Percentiles rank a stretch among this genome's conserved stretches.
phyloP scores from a whole-genome alignment of 2,329 filamentous ascomycete species.

The Paecilomyces fulvus region DNA sequence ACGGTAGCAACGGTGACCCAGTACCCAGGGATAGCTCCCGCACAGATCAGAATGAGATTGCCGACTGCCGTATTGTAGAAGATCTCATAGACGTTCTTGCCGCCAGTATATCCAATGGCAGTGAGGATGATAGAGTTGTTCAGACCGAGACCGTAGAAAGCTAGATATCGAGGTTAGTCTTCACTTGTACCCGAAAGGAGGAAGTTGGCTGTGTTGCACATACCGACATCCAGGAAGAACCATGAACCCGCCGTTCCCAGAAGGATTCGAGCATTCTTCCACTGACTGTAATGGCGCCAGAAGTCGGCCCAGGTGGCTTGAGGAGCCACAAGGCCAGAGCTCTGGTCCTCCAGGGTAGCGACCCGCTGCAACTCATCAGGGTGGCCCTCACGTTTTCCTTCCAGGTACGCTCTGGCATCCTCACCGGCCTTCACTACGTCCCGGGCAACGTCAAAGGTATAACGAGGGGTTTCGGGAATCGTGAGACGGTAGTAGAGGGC shows the following conservation, averaged over 20 bases:
- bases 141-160: slow-evolving; percentile 61
- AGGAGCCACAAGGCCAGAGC: slow-evolving; percentile 51
- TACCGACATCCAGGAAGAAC: slow-evolving; percentile 65
- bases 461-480: slow-evolving; percentile 79
- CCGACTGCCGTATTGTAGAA: slow-evolving; percentile 69
- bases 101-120: slow-evolving; percentile 62
- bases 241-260: slow-evolving; percentile 76
- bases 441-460: slow-evolving; percentile 72
- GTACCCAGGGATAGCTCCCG: slow-evolving; percentile 72
- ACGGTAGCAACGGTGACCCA: slow-evolving; percentile 70
- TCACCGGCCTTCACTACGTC: slow-evolving; percentile 66
- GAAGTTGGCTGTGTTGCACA: slow-evolving; percentile 14
- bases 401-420: slow-evolving; percentile 67
- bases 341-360: slow-evolving; percentile 46
- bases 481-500: slow-evolving; percentile 81
- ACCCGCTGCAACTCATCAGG: slow-evolving; percentile 61
- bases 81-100: slow-evolving; percentile 56
- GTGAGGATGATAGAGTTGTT: slow-evolving; percentile 67
- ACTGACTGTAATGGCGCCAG: slow-evolving; percentile 57
- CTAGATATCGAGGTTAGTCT: slow-evolving; percentile 11
- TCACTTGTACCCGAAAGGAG: too few relatives aligned
- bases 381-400: slow-evolving; percentile 53
- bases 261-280: slow-evolving; percentile 63
- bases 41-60: slow-evolving; percentile 69
- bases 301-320: slow-evolving; percentile 70